Evolutionary conservation across 139 green algal genomes (phyloP).

Genomic region (Ostreobium quekettii): DNA sequence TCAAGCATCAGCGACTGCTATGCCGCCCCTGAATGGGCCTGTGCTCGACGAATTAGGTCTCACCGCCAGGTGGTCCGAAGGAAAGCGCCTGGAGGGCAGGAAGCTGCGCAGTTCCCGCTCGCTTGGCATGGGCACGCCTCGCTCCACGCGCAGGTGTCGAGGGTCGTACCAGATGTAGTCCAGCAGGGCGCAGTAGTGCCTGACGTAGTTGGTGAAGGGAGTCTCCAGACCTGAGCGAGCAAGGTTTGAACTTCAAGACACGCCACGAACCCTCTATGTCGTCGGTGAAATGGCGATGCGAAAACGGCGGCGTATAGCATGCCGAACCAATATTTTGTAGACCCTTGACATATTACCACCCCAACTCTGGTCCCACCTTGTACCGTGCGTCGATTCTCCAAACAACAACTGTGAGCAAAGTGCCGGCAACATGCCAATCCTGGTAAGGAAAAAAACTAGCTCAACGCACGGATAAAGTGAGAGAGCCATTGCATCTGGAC

Average conservation of each 20-base stretch:
- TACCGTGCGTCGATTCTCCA: no score
- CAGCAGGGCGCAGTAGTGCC: slow-evolving; percentile 69
- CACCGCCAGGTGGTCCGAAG: slow-evolving; percentile 79
- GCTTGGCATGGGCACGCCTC: slow-evolving; percentile 38
- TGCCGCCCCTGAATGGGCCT: slow-evolving; percentile 4
- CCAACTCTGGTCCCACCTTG: no score
- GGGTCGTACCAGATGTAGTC: slow-evolving; percentile 69
- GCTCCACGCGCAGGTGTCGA: slow-evolving; percentile 26
- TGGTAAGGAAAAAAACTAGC: no score
- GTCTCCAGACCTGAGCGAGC: slow-evolving; percentile 34
- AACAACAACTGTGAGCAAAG: no score
- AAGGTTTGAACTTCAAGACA: neutral
- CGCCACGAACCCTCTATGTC: neutral
- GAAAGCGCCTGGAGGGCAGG: slow-evolving; percentile 61
- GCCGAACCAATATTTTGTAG: neutral
- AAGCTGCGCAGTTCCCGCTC: slow-evolving; percentile 44
- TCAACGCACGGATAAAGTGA: no score
- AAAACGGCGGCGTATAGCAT: no score
- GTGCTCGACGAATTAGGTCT: slow-evolving; percentile 11
- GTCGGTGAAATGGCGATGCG: neutral
- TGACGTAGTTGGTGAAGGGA: slow-evolving; percentile 79
- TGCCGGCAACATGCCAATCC: no score
- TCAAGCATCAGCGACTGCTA: neutral
- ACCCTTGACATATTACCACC: no score
- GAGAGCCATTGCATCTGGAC: no score